Conservation (phyloP, 2,329 filamentous ascomycete species). For the Neofusicoccum kwambonambiense region DNA sequence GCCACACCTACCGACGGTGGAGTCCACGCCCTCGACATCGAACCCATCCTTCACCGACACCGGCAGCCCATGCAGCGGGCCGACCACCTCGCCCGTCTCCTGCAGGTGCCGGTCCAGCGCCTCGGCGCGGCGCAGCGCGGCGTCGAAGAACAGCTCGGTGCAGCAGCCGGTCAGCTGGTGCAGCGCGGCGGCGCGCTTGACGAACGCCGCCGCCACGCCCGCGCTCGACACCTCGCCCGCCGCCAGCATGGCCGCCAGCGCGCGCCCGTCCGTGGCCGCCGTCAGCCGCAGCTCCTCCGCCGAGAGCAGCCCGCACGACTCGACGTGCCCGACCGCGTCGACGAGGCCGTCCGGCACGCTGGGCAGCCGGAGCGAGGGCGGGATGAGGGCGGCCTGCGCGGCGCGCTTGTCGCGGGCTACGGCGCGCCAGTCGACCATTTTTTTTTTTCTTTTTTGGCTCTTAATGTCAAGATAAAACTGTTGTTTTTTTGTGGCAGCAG, state of each 20-base stretch:
- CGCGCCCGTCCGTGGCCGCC: slow-evolving; percentile 34
- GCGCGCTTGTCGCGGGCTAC: background rate
- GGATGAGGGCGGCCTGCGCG: background rate
- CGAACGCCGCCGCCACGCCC: slow-evolving; percentile 54
- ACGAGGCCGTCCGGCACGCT: background rate
- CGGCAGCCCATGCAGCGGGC: slow-evolving; percentile 48
- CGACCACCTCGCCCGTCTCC: slow-evolving; percentile 37
- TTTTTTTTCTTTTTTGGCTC: too few species aligned
- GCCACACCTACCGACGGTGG: slow-evolving; percentile 57
- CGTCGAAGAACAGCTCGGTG: slow-evolving; percentile 48
- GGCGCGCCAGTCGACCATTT: background rate
- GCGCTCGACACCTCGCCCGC: slow-evolving; percentile 27
- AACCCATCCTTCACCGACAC: slow-evolving; percentile 52
- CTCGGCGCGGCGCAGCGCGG: slow-evolving; percentile 43
- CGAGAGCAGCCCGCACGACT: slow-evolving; percentile 30
- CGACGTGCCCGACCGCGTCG: background rate
- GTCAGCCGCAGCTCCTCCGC: slow-evolving; percentile 35
- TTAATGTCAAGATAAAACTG: too few species aligned
- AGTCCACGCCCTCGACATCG: slow-evolving; percentile 48
- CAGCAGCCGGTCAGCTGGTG: slow-evolving; percentile 54
- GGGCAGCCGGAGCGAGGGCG: background rate
- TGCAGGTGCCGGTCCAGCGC: slow-evolving; percentile 41
- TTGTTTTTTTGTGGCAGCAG: too few species aligned
- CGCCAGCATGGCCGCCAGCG: slow-evolving; percentile 28
- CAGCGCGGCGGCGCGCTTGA: slow-evolving; percentile 53